phyloP scores from a whole-genome alignment of 768 basidiomycete genomes.

The Lentinula sp. region DNA sequence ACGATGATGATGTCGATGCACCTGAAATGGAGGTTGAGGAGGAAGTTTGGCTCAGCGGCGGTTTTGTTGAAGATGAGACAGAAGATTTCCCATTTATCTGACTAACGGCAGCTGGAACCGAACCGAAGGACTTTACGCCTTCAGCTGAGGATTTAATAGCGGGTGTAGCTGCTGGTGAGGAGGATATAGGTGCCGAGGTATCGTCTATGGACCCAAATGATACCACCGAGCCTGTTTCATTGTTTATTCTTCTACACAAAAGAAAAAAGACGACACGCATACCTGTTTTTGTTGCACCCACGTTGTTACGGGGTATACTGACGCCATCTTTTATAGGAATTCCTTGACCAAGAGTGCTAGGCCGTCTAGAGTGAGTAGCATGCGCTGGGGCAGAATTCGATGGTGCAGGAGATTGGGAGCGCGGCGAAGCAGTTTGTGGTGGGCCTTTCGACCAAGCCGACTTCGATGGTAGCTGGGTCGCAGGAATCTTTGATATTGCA shows the following conservation, averaged over 20 bases:
- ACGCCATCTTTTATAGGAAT: slow-evolving; percentile 78
- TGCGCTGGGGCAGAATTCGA: slow-evolving; percentile 39
- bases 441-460: slow-evolving; percentile 93
- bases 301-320: slow-evolving; percentile 60
- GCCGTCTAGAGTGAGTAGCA: slow-evolving; percentile 69
- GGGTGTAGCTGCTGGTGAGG: slow-evolving; percentile 70
- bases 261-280: slow-evolving; percentile 17
- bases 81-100: slow-evolving; percentile 62
- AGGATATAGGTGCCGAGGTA: slow-evolving; percentile 68
- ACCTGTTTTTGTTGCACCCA: slow-evolving; percentile 67
- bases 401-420: slow-evolving; percentile 75
- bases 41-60: slow-evolving; percentile 23
- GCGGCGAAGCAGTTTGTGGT: slow-evolving; percentile 65
- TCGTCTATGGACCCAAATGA: slow-evolving; percentile 92
- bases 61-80: slow-evolving; percentile 35
- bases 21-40: slow-evolving; percentile 16
- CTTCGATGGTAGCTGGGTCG: slow-evolving; percentile 63
- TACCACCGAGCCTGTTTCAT: slow-evolving; percentile 52
- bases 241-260: slow-evolving; percentile 6
- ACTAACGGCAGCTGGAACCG: slow-evolving; percentile 52
- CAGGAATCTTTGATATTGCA: slow-evolving; percentile 63
- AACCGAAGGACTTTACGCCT: slow-evolving; percentile 77
- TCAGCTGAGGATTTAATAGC: slow-evolving; percentile 50
- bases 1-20: slow-evolving; percentile 15
- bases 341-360: slow-evolving; percentile 67